These are phyloP conservation scores for Russula lepida DNA, from an alignment of 768 basidiomycete species.

Conservation along the genomic window DNA sequence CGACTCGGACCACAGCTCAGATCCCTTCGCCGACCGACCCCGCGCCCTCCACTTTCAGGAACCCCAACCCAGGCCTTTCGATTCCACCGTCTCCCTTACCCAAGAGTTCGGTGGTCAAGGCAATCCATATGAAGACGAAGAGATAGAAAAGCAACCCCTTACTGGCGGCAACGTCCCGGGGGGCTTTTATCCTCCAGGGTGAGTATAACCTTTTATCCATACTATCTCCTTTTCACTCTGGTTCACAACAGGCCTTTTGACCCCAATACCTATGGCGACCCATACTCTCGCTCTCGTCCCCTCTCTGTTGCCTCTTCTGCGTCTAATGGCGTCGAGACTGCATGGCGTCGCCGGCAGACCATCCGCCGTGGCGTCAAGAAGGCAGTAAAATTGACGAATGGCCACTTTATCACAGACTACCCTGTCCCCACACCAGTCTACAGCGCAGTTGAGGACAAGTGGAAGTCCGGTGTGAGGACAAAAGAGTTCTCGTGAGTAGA, in stretches of 20 bases:
- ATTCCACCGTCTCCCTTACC: slow-evolving; percentile 49
- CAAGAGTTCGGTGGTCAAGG: slow-evolving; percentile 38
- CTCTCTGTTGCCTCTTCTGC: slow-evolving; percentile 31
- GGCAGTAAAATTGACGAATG: slow-evolving; percentile 87
- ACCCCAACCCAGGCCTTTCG: slow-evolving; percentile 45
- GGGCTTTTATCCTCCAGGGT: slow-evolving; percentile 74
- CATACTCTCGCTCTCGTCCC: slow-evolving; percentile 42
- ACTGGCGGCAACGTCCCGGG: slow-evolving; percentile 50
- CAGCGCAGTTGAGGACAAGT: slow-evolving; percentile 77
- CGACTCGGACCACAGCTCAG: slow-evolving; percentile 37
- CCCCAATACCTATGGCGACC: slow-evolving; percentile 58
- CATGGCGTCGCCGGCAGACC: slow-evolving; percentile 71
- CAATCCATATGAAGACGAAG: slow-evolving; percentile 52
- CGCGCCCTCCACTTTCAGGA: slow-evolving; percentile 56
- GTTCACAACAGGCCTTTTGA: slow-evolving; percentile 32
- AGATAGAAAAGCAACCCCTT: slow-evolving; percentile 71
- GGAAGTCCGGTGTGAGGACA: slow-evolving; percentile 49
- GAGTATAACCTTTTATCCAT: slow-evolving; percentile 27
- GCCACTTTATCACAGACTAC: slow-evolving; percentile 89
- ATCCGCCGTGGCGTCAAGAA: slow-evolving; percentile 92
- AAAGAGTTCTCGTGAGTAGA: slow-evolving; percentile 86
- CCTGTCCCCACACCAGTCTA: slow-evolving; percentile 76
- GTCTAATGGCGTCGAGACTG: slow-evolving; percentile 30
- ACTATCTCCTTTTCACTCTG: background rate
- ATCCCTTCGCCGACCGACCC: slow-evolving; percentile 69